Evolutionary conservation across 805 yeast genomes (phyloP).

Genomic region (Candida rishiriensis): DNA sequence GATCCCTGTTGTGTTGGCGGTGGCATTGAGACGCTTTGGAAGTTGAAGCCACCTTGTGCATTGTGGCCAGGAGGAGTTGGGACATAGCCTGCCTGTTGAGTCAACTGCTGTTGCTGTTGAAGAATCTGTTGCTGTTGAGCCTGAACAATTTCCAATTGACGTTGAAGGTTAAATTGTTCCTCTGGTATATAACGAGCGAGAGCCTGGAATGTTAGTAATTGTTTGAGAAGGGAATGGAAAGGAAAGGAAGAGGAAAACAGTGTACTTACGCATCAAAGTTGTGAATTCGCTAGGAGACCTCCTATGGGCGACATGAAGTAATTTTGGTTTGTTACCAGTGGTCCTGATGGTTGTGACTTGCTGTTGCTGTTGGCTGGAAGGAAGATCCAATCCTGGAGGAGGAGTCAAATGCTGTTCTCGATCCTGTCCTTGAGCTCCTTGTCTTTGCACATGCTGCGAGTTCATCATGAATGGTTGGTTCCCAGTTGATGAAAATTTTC

Average conservation of each 20-base stretch:
- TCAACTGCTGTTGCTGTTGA: conserved; percentile 57
- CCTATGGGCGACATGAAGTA: conserved; percentile 92
- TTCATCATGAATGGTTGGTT: too few species aligned
- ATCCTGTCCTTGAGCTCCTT: too few species aligned
- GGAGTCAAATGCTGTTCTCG: background rate
- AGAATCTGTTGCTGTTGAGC: conserved; percentile 87
- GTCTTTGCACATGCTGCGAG: too few species aligned
- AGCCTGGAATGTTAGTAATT: conserved; percentile 8
- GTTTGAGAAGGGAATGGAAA: background rate
- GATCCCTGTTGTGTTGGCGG: conserved; percentile 28
- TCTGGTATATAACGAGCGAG: conserved; percentile 31
- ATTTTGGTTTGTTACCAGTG: conserved; percentile 41
- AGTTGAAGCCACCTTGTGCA: conserved; percentile 12
- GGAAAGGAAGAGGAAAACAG: background rate
- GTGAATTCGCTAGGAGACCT: conserved; percentile 95
- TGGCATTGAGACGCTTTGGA: conserved; percentile 21
- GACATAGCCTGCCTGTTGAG: conserved; percentile 22
- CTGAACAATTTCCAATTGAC: conserved; percentile 87
- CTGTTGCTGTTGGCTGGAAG: conserved; percentile 12
- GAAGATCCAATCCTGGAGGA: conserved; percentile 7
- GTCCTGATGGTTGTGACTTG: conserved; percentile 30
- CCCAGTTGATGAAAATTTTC: too few species aligned
- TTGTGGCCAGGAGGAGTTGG: conserved; percentile 15
- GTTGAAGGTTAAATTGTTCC: conserved; percentile 85
- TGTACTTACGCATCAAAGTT: conserved; percentile 66